Conservation (phyloP, 1,284 basidiomycete genomes). For the Moesziomyces antarcticus region DNA sequence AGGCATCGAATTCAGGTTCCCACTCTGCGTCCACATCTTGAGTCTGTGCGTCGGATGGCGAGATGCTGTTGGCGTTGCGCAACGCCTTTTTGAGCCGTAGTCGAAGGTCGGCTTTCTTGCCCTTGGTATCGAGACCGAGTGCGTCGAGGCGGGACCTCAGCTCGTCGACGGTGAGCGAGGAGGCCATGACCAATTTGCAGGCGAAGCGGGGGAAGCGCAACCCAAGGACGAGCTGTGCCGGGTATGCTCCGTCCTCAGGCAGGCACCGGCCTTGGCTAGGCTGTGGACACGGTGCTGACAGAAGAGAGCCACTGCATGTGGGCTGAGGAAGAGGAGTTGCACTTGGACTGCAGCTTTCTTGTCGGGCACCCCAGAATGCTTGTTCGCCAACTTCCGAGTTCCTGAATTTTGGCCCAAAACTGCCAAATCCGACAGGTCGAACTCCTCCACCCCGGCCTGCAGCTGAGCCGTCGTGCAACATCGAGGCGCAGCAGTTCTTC, state of each 20-base stretch:
- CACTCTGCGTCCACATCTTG: conserved; percentile 9
- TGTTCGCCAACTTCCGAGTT: conserved; percentile 18
- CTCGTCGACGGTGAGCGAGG: conserved; percentile 43
- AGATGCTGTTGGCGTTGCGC: conserved; percentile 20
- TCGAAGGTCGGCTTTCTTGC: conserved; percentile 60
- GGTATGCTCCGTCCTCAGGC: conserved; percentile 34
- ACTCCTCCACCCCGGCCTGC: conserved; percentile 18
- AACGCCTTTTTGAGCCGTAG: conserved; percentile 46
- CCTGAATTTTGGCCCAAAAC: conserved; percentile 9
- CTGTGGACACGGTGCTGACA: not conserved
- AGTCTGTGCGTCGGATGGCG: not conserved
- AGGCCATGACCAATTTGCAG: conserved; percentile 16
- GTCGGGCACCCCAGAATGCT: not conserved
- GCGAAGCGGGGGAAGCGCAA: not conserved
- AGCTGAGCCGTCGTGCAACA: not conserved
- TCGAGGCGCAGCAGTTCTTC: conserved; percentile 8
- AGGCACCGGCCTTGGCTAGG: conserved; percentile 13
- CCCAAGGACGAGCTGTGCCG: conserved; percentile 38
- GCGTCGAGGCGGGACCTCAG: conserved; percentile 45
- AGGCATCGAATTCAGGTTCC: conserved; percentile 66
- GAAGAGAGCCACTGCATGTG: too few species aligned
- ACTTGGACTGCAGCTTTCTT: too few species aligned
- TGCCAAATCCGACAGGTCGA: conserved; percentile 2
- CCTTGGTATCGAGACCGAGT: conserved; percentile 63
- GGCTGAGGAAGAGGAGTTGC: not conserved